These are phyloP conservation scores for Centaurea solstitialis DNA, from an alignment of 129 eudicot genomes.

Conservation along the genomic window DNA sequence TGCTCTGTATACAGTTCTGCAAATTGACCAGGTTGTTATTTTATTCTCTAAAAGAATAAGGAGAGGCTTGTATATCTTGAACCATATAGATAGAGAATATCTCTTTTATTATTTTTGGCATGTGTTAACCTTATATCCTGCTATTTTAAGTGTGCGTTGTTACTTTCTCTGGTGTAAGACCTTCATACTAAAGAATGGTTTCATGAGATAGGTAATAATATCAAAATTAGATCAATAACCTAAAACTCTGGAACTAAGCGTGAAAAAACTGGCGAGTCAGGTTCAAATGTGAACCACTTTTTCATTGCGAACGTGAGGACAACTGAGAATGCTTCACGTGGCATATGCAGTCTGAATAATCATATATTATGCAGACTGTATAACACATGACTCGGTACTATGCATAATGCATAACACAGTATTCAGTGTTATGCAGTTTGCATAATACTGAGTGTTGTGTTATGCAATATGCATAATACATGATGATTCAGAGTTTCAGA, in stretches of 20 bases:
- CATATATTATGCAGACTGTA: too few species aligned
- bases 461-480: too few species aligned
- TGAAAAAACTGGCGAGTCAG: not conserved
- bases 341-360: too few species aligned
- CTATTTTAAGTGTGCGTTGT: not conserved
- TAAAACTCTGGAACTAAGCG: not conserved
- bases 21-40: conserved; percentile 86
- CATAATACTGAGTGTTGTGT: too few species aligned
- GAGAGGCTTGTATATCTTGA: not conserved
- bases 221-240: not conserved
- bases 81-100: not conserved
- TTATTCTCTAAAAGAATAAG: not conserved
- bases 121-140: not conserved
- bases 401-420: too few species aligned
- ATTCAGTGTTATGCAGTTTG: too few species aligned
- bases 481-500: too few species aligned
- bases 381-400: too few species aligned
- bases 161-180: not conserved
- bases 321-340: too few species aligned
- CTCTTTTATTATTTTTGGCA: not conserved
- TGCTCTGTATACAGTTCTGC: conserved; percentile 99
- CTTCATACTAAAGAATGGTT: not conserved
- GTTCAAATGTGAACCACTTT: too few species aligned
- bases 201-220: conserved; percentile 1
- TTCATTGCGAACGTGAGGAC: too few species aligned